These are phyloP conservation scores for Musa acuminata DNA, from an alignment of 176 grass and related monocot genomes.

Conservation along the genomic window DNA sequence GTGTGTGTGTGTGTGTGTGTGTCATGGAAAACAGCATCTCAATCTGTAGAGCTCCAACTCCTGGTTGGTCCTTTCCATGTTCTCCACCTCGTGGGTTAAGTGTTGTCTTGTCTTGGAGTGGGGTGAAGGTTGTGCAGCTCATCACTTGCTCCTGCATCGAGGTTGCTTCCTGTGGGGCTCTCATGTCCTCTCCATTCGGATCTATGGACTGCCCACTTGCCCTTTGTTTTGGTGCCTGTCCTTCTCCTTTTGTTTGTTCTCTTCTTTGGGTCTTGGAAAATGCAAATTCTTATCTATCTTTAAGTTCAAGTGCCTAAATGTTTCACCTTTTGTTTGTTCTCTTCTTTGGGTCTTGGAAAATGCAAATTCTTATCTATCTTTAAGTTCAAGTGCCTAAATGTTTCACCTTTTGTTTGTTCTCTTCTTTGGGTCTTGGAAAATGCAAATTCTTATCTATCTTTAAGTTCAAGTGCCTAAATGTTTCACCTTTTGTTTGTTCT, in stretches of 20 bases:
- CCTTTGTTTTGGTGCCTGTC: not conserved
- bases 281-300: not conserved
- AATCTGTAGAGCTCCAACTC: not conserved
- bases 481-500: not conserved
- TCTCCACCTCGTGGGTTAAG: not conserved
- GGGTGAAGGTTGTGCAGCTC: not conserved
- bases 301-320: not conserved
- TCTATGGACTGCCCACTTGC: not conserved
- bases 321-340: not conserved
- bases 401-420: not conserved
- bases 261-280: not conserved
- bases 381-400: not conserved
- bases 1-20: no score
- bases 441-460: not conserved
- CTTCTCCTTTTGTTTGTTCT: not conserved
- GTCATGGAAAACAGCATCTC: not conserved
- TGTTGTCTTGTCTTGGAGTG: not conserved
- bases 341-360: not conserved
- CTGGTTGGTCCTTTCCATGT: not conserved
- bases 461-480: not conserved
- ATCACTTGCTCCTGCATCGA: not conserved
- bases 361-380: not conserved
- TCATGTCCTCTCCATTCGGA: not conserved
- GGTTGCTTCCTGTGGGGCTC: not conserved
- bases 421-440: not conserved